phyloP scores from a whole-genome alignment of 2,329 filamentous ascomycete genomes.

The Neonectria ditissima region DNA sequence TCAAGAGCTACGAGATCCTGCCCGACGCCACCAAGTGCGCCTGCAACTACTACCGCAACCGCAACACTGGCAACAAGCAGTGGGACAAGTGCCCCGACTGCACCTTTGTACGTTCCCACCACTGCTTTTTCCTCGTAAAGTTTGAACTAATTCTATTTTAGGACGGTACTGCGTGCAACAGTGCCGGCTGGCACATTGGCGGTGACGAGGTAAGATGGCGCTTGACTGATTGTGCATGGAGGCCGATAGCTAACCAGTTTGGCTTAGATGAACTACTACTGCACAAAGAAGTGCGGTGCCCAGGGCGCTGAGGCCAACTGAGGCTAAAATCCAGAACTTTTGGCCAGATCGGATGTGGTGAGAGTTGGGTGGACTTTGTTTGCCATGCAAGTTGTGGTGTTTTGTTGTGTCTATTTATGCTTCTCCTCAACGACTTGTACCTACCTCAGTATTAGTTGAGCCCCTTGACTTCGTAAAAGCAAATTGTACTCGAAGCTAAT shows the following conservation, averaged over 20 bases:
- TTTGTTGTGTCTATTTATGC: not conserved
- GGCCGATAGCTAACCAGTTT: not conserved
- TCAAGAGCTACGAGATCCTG: constrained; percentile 28
- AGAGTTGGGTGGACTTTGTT: no score
- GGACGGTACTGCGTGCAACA: constrained; percentile 31
- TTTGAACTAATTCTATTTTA: not conserved
- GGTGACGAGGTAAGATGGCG: constrained; percentile 33
- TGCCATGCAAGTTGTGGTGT: not conserved
- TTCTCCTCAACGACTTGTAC: not conserved
- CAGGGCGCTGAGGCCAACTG: constrained; percentile 24
- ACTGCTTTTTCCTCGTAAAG: fast-evolving
- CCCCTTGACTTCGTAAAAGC: not conserved
- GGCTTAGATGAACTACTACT: constrained; percentile 26
- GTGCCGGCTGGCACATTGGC: constrained; percentile 33
- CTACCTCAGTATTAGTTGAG: not conserved
- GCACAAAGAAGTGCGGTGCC: constrained; percentile 18
- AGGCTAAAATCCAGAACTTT: not conserved
- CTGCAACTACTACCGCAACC: constrained; percentile 21
- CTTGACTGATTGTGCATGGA: not conserved
- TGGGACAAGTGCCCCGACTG: constrained; percentile 37
- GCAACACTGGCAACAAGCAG: constrained; percentile 27
- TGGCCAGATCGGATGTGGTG: not conserved
- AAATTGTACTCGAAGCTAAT: not conserved
- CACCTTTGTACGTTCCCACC: constrained; percentile 17
- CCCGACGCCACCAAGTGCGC: constrained; percentile 28